A percentile compares a stretch with the other conserved stretches of the same genome.
These are phyloP conservation scores for Saccharomyces paradoxus DNA, from an alignment of 805 yeast species.

Conservation along the genomic window DNA sequence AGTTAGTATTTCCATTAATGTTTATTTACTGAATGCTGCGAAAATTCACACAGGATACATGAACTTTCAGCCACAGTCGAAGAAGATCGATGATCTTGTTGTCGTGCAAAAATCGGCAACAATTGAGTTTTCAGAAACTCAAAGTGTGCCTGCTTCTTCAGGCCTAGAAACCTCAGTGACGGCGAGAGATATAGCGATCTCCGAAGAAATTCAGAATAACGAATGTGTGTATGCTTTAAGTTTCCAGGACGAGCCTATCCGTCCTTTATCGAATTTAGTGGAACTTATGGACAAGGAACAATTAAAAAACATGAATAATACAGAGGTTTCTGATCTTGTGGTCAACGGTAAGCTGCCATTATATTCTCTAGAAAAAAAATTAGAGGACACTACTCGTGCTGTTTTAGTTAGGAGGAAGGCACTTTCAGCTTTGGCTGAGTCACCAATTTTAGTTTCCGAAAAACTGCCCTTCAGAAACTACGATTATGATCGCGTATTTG, in stretches of 20 bases:
- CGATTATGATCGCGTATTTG: constrained; percentile 92
- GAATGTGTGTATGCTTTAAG: constrained; percentile 21
- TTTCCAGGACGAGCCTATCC: constrained; percentile 24
- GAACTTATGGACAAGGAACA: constrained; percentile 62
- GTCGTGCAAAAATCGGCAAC: neutral
- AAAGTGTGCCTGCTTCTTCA: neutral
- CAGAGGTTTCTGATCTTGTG: constrained; percentile 66
- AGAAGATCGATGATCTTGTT: neutral
- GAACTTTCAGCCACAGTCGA: neutral
- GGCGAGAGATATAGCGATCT: neutral
- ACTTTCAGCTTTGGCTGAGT: constrained; percentile 74
- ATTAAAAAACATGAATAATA: constrained; percentile 55
- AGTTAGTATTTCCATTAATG: constrained; percentile 70
- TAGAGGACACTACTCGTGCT: constrained; percentile 84
- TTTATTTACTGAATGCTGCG: constrained; percentile 81
- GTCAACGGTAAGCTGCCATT: constrained; percentile 74
- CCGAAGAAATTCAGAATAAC: neutral
- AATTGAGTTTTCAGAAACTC: neutral
- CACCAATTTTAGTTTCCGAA: constrained; percentile 65
- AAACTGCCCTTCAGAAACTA: constrained; percentile 74
- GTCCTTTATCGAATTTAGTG: constrained; percentile 58
- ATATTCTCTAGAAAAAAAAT: constrained; percentile 89
- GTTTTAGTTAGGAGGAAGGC: constrained; percentile 88
- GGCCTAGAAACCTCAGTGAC: neutral
- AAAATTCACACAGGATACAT: constrained; percentile 45